phyloP scores from a whole-genome alignment of 2,329 filamentous ascomycete genomes.

The Penicillium sp. region DNA sequence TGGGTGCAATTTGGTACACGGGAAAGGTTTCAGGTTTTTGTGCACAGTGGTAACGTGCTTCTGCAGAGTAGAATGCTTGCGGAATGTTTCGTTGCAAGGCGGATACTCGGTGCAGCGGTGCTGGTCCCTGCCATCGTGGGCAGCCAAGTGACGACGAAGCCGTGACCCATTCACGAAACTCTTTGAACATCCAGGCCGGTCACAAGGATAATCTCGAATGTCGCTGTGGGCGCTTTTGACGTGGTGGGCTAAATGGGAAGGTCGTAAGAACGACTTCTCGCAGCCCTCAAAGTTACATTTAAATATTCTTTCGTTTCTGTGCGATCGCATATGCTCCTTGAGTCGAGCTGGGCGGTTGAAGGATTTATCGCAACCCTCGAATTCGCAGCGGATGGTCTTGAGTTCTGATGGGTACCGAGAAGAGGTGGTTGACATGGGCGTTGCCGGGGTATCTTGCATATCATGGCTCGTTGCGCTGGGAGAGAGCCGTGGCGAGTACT shows the following conservation, averaged over 20 bases:
- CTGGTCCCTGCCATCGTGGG: conserved; percentile 75
- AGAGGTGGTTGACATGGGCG: conserved; percentile 54
- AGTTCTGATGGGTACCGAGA: conserved; percentile 63
- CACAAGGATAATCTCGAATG: conserved; percentile 70
- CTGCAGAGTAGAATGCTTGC: conserved; percentile 83
- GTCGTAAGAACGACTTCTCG: conserved; percentile 80
- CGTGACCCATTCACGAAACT: conserved; percentile 79
- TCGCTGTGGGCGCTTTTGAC: conserved; percentile 77
- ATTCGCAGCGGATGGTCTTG: conserved; percentile 77
- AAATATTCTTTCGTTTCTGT: conserved; percentile 82
- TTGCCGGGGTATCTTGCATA: conserved; percentile 51
- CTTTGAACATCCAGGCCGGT: conserved; percentile 73
- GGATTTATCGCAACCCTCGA: conserved; percentile 72
- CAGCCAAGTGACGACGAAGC: conserved; percentile 73
- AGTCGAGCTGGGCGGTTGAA: conserved; percentile 87
- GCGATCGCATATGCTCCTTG: conserved; percentile 76
- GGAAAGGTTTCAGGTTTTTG: conserved; percentile 69
- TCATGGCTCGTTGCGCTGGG: conserved; percentile 32
- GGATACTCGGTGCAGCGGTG: conserved; percentile 72
- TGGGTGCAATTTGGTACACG: conserved; percentile 63
- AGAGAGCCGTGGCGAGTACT: conserved; percentile 33
- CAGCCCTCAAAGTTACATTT: conserved; percentile 71
- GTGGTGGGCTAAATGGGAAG: conserved; percentile 84
- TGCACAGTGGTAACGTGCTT: conserved; percentile 80
- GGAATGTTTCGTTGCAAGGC: conserved; percentile 75